Percentiles rank a stretch among this genome's conserved stretches.
Conservation (phyloP, 2,329 filamentous ascomycete genomes). For the Diaporthe ampelina region DNA sequence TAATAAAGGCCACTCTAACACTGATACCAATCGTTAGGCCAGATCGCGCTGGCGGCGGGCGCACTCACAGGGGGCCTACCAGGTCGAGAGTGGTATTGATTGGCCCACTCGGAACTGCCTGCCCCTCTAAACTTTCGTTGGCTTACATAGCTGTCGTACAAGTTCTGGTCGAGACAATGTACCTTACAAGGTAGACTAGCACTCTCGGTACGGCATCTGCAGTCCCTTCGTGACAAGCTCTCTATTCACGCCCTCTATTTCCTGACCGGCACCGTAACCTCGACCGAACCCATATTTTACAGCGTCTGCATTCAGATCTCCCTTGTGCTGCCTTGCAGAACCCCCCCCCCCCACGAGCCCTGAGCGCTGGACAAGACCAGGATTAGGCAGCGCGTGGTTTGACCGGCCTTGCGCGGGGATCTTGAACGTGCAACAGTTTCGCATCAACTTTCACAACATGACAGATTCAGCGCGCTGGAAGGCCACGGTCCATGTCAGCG, state of each 20-base stretch:
- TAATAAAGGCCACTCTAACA: constrained; percentile 36
- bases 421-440: constrained; percentile 37
- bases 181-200: neutral
- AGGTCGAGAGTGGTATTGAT: constrained; percentile 10
- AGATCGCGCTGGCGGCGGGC: constrained; percentile 46
- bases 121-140: constrained; percentile 27
- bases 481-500: constrained; percentile 92
- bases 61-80: constrained; percentile 37
- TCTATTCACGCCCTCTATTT: neutral
- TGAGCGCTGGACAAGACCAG: neutral
- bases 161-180: constrained; percentile 11
- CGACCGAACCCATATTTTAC: neutral
- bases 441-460: constrained; percentile 64
- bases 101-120: constrained; percentile 34
- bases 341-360: neutral
- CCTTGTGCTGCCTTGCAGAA: neutral
- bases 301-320: neutral
- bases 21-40: constrained; percentile 44
- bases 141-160: constrained; percentile 31
- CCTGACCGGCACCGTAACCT: neutral
- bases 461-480: constrained; percentile 88
- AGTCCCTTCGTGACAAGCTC: constrained; percentile 12
- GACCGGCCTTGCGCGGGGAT: neutral
- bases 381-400: neutral
- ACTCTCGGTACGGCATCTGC: constrained; percentile 11